These are phyloP conservation scores for Blastocystis sp. DNA, from an alignment of 352 stramenopile genomes.

Conservation along the genomic window DNA sequence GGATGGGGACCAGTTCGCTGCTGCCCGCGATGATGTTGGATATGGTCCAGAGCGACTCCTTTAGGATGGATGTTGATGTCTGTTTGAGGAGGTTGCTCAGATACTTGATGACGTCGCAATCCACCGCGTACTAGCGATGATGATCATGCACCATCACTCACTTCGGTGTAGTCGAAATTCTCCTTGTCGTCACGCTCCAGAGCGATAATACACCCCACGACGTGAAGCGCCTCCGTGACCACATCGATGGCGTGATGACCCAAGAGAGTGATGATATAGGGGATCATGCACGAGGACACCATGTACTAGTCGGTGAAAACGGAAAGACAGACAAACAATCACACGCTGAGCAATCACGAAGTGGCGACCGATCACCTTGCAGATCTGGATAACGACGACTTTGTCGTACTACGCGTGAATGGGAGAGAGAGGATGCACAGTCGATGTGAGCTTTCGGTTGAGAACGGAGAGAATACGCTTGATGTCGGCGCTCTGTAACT, in stretches of 20 bases:
- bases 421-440: not conserved
- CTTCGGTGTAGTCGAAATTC: slow-evolving; percentile 80
- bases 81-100: slow-evolving; percentile 90
- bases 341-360: not conserved
- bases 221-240: slow-evolving; percentile 12
- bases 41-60: slow-evolving; percentile 93
- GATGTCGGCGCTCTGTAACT: not conserved
- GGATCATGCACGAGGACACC: slow-evolving; percentile 40
- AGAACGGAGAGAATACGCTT: not conserved
- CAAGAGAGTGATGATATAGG: slow-evolving; percentile 30
- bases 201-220: slow-evolving; percentile 28
- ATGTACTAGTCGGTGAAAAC: not conserved
- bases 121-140: slow-evolving; percentile 88
- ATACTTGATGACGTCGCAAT: slow-evolving; percentile 91
- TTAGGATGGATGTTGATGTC: slow-evolving; percentile 95
- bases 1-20: slow-evolving; percentile 94
- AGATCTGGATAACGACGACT: slow-evolving; percentile 12
- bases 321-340: slow-evolving; percentile 2
- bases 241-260: not conserved
- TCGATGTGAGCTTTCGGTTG: not conserved
- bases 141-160: not conserved
- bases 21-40: slow-evolving; percentile 97
- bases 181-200: slow-evolving; percentile 70
- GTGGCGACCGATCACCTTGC: slow-evolving; percentile 13
- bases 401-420: not conserved